Percentiles rank a stretch among this genome's conserved stretches.
phyloP scores from a whole-genome alignment of 768 basidiomycete species.

The Tulasnella sp. region DNA sequence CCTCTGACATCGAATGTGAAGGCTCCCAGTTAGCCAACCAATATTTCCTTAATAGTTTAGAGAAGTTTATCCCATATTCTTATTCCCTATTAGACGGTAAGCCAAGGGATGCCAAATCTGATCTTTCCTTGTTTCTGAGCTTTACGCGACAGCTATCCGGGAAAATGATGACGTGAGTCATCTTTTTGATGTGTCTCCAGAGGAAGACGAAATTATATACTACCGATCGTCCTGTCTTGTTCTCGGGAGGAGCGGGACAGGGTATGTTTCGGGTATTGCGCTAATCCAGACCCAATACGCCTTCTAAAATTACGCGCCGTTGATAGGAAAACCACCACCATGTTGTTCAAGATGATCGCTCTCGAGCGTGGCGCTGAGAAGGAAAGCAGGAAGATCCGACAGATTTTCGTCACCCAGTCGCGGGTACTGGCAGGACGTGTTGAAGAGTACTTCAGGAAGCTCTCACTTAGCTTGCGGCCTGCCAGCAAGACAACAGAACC shows the following conservation, averaged over 20 bases:
- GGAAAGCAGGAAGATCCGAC: slow-evolving; percentile 39
- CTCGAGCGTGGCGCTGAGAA: slow-evolving; percentile 32
- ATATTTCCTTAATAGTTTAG: not conserved
- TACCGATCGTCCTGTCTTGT: slow-evolving; percentile 18
- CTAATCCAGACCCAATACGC: too few species aligned
- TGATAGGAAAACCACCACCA: slow-evolving; percentile 71
- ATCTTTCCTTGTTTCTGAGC: not conserved
- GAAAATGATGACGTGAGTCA: not conserved
- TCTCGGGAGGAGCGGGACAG: slow-evolving; percentile 17
- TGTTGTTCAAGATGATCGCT: slow-evolving; percentile 64
- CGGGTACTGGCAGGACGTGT: slow-evolving; percentile 22
- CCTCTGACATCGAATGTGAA: too few species aligned
- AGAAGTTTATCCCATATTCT: slow-evolving; percentile 7
- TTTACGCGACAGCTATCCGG: slow-evolving; percentile 1
- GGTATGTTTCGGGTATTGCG: not conserved
- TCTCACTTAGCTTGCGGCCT: not conserved
- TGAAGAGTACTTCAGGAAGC: not conserved
- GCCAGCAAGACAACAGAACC: not conserved
- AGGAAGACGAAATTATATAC: slow-evolving; percentile 10
- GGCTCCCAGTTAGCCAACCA: not conserved
- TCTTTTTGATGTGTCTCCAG: slow-evolving; percentile 12
- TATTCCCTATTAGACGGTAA: slow-evolving; percentile 6
- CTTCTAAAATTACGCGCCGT: too few species aligned
- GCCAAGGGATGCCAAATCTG: not conserved
- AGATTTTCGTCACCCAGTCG: slow-evolving; percentile 65